Evolutionary conservation across 306 rosid species (phyloP).

Genomic region (Quercus wislizeni): DNA sequence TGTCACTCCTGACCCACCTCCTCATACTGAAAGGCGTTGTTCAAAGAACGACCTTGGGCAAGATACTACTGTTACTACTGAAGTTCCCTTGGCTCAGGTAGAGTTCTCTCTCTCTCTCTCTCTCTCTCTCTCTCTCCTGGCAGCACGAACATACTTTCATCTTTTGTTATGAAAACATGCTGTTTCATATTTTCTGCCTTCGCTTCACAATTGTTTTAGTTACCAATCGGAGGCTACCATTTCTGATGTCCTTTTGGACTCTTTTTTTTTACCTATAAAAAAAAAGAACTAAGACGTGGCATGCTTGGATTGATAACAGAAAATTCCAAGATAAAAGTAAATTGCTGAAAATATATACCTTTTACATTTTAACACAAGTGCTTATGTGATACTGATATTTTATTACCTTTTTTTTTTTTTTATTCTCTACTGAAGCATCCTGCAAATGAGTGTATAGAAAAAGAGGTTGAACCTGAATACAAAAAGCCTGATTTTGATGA

Average conservation of each 20-base stretch:
- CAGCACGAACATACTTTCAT: not conserved
- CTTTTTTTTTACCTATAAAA: not conserved
- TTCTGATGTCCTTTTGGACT: not conserved
- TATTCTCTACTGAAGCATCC: constrained; percentile 23
- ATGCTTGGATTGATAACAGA: not conserved
- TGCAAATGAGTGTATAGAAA: constrained; percentile 24
- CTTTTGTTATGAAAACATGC: not conserved
- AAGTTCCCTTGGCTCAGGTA: constrained; percentile 44
- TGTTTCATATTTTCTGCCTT: not conserved
- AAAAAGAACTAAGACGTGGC: not conserved
- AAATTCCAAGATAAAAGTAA: not conserved
- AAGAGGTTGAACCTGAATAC: constrained; percentile 44
- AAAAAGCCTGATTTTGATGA: constrained; percentile 32
- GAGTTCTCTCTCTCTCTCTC: not conserved
- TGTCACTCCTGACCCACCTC: constrained; percentile 65
- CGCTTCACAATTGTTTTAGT: not conserved
- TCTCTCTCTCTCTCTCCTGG: not conserved
- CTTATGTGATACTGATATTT: constrained; percentile 23
- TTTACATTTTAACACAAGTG: not conserved
- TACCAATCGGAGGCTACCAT: not conserved
- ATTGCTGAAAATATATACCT: not conserved
- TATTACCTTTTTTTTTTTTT: constrained; percentile 8
- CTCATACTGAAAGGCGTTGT: constrained; percentile 33
- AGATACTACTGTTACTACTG: constrained; percentile 16
- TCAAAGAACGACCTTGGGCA: constrained; percentile 38